These are phyloP conservation scores for Misopates orontium DNA, from an alignment of 257 asterid species.

Conservation along the genomic window DNA sequence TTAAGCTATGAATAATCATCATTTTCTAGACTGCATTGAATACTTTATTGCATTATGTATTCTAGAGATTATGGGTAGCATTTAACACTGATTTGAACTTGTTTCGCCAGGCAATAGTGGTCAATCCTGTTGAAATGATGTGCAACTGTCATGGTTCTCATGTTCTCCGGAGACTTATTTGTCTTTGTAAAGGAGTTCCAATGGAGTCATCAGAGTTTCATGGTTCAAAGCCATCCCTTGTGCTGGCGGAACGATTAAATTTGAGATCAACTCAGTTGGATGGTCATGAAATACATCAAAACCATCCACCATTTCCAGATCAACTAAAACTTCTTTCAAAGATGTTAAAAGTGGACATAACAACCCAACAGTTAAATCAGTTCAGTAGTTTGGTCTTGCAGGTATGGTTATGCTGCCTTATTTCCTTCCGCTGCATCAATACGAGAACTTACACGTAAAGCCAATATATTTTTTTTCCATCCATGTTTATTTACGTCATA, in stretches of 20 bases:
- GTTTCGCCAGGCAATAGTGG: conserved; percentile 57
- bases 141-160: conserved; percentile 95
- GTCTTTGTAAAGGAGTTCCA: conserved; percentile 85
- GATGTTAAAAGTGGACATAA: conserved; percentile 61
- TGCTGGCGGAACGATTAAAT: conserved; percentile 80
- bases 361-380: conserved; percentile 58
- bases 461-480: neutral
- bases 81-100: conserved; percentile 7
- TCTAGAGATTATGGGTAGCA: conserved; percentile 1
- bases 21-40: neutral
- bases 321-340: conserved; percentile 60
- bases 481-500: conserved; percentile 1
- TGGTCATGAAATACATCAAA: conserved; percentile 34
- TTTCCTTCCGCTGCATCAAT: neutral
- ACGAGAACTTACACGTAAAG: neutral
- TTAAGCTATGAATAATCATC: conserved; percentile 7
- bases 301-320: conserved; percentile 62
- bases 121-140: conserved; percentile 70
- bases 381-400: conserved; percentile 91
- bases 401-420: conserved; percentile 45
- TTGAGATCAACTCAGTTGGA: conserved; percentile 44
- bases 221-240: conserved; percentile 58
- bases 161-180: conserved; percentile 85
- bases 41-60: conserved; percentile 12
- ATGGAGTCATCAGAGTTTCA: conserved; percentile 72